Evolutionary conservation across 108 stramenopile genomes (phyloP).

Genomic region (Pseudonitzschia multiseries): DNA sequence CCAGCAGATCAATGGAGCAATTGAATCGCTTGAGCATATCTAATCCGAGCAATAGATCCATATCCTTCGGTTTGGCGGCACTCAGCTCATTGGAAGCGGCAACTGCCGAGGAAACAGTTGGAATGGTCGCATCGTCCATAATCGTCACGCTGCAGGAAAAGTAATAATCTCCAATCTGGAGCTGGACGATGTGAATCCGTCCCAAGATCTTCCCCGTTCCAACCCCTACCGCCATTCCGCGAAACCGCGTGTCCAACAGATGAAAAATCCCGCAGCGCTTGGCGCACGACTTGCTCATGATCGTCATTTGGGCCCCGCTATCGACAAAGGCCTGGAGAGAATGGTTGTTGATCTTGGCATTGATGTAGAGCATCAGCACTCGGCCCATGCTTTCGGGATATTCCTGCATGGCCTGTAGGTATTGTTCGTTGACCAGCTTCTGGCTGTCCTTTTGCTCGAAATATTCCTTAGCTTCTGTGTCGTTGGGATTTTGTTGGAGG

Average conservation of each 20-base stretch:
- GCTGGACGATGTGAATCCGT: constrained; percentile 66
- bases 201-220: constrained; percentile 92
- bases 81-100: background rate
- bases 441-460: constrained; percentile 67
- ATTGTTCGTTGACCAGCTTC: constrained; percentile 69
- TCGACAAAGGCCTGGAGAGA: constrained; percentile 94
- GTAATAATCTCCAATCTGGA: constrained; percentile 66
- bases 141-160: constrained; percentile 75
- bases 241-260: constrained; percentile 86
- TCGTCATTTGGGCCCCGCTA: constrained; percentile 92
- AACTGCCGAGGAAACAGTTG: background rate
- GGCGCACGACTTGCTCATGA: constrained; percentile 84
- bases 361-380: constrained; percentile 95
- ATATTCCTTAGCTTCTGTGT: constrained; percentile 79
- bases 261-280: constrained; percentile 75
- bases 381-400: constrained; percentile 92
- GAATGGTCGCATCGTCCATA: constrained; percentile 71
- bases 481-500: constrained; percentile 71
- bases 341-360: constrained; percentile 81
- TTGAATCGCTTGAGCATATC: constrained; percentile 96
- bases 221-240: constrained; percentile 89
- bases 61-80: constrained; percentile 63
- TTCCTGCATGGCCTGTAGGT: constrained; percentile 89
- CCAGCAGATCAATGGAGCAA: constrained; percentile 85
- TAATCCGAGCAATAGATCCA: constrained; percentile 95